These are phyloP conservation scores for Bipolaris gigantea DNA, from an alignment of 2,329 filamentous ascomycete genomes.

Conservation along the genomic window DNA sequence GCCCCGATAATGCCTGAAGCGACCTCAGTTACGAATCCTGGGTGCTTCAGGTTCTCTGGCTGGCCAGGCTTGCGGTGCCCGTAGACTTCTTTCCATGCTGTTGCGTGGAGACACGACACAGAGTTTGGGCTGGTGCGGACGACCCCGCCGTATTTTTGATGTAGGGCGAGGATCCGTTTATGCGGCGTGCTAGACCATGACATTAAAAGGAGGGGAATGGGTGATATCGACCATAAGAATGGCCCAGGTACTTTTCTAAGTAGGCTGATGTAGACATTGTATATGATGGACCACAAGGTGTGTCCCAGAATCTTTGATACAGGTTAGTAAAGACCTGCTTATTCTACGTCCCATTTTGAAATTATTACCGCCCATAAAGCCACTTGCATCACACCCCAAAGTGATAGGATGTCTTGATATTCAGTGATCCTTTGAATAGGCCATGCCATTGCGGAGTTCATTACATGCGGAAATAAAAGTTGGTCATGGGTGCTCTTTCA, in stretches of 20 bases:
- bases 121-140: constrained; percentile 22
- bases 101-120: constrained; percentile 10
- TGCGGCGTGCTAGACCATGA: constrained; percentile 3
- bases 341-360: neutral
- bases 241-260: constrained; percentile 1
- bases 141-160: constrained; percentile 19
- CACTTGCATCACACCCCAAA: neutral
- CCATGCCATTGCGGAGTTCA: neutral
- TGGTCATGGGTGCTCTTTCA: neutral
- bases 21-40: constrained; percentile 9
- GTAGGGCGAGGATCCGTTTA: constrained; percentile 9
- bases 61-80: constrained; percentile 6
- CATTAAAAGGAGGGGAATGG: constrained; percentile 2
- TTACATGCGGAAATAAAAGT: neutral
- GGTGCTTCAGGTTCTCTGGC: constrained; percentile 8
- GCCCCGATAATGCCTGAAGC: constrained; percentile 7
- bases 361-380: neutral
- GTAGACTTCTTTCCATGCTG: constrained; percentile 11
- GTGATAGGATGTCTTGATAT: neutral
- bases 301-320: neutral
- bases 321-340: neutral
- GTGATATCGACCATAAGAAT: constrained; percentile 4
- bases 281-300: neutral
- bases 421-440: neutral
- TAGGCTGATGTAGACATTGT: constrained; percentile 3